Base-by-base conservation (phyloP, 192 early-diverging fungal species). In the Backusella mclennaniae region DNA sequence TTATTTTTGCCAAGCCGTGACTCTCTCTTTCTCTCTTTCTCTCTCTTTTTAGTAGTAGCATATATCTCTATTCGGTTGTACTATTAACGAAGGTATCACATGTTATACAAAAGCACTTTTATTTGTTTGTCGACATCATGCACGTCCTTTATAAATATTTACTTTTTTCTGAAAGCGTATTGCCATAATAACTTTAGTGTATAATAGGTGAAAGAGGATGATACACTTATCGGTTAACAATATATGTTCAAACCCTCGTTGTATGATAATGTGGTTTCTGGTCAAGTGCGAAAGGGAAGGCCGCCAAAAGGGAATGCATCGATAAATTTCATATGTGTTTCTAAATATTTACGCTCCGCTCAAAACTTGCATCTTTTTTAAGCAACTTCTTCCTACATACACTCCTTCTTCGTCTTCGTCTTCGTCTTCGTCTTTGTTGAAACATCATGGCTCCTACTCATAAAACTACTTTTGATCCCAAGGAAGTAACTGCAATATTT, bases 401-500 rank as follows among this genome's bases (percentile, higher is more conserved):
- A 49, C 46, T 49, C n/a, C 46, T 49, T 49, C 17, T 6, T 6
- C 29, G 35, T 67, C 33, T 35, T 35, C 31, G 23, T 49, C 17
- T 6, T 6, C 29, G 35, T 67, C 33, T 35, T 35, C 31, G 23
- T 15, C 3, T 39, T 39, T 49, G n/a, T 49, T n/a, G 19, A 49
- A 63, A 29, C 12, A 63, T 29, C 39, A 67, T 67, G 63, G 23
- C 63, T 35, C 21, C 59, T n/a, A 44, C 11, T 35, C 19, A 52
- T 21, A 36, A 19, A 75, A 35, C 74, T 63, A 35, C 71, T 35
- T 79, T 76, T 39, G 77, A 79, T 42, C 19, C 71, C 11, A 49
- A 74, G 11, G 74, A 75, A 12, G 66, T 83, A 7, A 74, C 49
- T 35, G 67, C 77, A n/a, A 59, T 81, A 12, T 82, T 82, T 71